Conservation (phyloP, 1,139 yeast genomes). For the Pichia sp. region DNA sequence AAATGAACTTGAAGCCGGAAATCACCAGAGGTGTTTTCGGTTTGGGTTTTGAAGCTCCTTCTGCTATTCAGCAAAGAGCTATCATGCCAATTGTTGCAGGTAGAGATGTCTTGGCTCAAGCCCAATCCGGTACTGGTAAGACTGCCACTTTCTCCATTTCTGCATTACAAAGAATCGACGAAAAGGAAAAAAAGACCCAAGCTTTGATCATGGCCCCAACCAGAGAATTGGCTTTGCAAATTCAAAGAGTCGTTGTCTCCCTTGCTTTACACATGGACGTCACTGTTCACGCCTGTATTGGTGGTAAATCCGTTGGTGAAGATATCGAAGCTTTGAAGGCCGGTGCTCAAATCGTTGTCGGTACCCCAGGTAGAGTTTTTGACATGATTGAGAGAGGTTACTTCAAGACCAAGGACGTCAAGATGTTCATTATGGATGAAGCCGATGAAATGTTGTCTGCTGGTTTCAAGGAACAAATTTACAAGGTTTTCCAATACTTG, state of each 20-base stretch:
- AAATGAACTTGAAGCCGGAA: constrained; percentile 73
- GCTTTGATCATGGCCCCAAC: constrained; percentile 97
- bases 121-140: constrained; percentile 99
- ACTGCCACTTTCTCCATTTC: constrained; percentile 98
- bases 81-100: constrained; percentile 95
- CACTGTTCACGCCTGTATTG: constrained; percentile 96
- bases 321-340: constrained; percentile 89
- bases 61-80: constrained; percentile 98
- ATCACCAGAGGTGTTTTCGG: constrained; percentile 88
- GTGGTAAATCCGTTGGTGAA: constrained; percentile 91
- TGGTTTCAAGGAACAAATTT: constrained; percentile 97
- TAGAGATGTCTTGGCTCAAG: constrained; percentile 96
- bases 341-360: constrained; percentile 95
- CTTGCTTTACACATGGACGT: constrained; percentile 92
- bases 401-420: constrained; percentile 83
- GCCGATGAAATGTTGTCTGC: constrained; percentile 98
- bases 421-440: constrained; percentile 98
- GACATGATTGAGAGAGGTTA: constrained; percentile 96
- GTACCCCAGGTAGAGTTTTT: constrained; percentile 98
- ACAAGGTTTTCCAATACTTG: constrained; percentile 90
- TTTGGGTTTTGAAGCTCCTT: constrained; percentile 96
- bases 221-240: constrained; percentile 97
- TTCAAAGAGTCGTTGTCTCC: constrained; percentile 91
- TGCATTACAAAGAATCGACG: constrained; percentile 90
- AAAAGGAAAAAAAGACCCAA: constrained; percentile 71